These are phyloP conservation scores for Debaryomyces fabryi DNA, from an alignment of 1,139 yeast species.

Conservation along the genomic window DNA sequence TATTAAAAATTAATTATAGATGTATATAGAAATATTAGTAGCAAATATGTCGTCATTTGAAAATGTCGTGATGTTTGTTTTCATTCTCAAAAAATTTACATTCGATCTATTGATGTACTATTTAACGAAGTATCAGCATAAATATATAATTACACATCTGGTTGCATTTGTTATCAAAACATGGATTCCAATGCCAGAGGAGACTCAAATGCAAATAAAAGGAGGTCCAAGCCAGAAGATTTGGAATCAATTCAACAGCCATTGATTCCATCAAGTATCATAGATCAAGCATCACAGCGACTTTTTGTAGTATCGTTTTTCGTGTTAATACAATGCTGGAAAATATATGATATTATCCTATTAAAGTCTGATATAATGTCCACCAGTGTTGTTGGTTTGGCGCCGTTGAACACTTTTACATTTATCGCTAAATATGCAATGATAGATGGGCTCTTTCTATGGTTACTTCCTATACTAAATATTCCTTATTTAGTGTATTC, in stretches of 20 bases:
- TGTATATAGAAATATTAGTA: conserved; percentile 8
- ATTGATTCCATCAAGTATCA: conserved; percentile 54
- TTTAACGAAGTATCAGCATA: neutral
- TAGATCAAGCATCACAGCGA: conserved; percentile 87
- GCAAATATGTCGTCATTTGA: conserved; percentile 8
- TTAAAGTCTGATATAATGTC: conserved; percentile 35
- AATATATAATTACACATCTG: neutral
- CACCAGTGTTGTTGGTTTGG: conserved; percentile 13
- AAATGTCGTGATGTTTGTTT: conserved; percentile 7
- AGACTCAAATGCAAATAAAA: conserved; percentile 2
- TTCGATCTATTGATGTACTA: neutral
- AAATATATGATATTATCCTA: conserved; percentile 67
- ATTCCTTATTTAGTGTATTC: conserved; percentile 71
- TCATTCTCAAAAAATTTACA: neutral
- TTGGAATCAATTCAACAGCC: conserved; percentile 11
- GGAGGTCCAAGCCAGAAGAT: conserved; percentile 16
- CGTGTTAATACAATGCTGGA: conserved; percentile 76
- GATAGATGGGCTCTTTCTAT: conserved; percentile 70
- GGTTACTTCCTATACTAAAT: conserved; percentile 70
- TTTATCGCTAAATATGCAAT: conserved; percentile 72
- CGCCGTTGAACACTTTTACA: conserved; percentile 49
- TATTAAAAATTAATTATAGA: conserved; percentile 24
- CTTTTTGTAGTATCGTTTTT: conserved; percentile 66
- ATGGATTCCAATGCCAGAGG: conserved; percentile 9
- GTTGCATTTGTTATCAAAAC: conserved; percentile 1